phyloP scores from a whole-genome alignment of 2,329 filamentous ascomycete species.

The Dactylellina leptospora region DNA sequence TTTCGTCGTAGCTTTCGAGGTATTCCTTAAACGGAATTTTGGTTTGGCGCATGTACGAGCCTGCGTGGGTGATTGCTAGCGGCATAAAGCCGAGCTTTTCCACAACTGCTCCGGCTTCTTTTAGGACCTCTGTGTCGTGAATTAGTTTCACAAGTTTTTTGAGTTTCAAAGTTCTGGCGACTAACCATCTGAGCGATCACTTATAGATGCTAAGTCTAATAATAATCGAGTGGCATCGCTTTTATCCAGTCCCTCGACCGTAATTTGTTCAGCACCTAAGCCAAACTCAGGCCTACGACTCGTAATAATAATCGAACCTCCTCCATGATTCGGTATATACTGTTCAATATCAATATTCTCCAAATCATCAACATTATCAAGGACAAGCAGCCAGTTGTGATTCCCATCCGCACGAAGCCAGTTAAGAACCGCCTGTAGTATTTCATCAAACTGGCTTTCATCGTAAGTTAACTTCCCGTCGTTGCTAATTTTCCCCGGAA shows the following conservation, averaged over 20 bases:
- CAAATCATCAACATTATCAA: conserved; percentile 23
- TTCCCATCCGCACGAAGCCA: conserved; percentile 1
- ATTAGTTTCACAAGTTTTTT: background rate
- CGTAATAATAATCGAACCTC: conserved; percentile 12
- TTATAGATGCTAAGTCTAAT: background rate
- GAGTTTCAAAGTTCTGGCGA: background rate
- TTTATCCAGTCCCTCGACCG: background rate
- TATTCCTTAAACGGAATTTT: conserved; percentile 5
- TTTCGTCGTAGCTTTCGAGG: background rate
- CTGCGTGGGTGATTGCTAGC: too few relatives aligned
- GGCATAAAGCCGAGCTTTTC: conserved; percentile 46
- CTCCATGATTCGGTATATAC: conserved; percentile 17
- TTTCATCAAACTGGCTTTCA: background rate
- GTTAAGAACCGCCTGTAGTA: background rate
- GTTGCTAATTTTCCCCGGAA: conserved; percentile 2
- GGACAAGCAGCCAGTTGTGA: conserved; percentile 13
- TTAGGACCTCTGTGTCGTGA: background rate
- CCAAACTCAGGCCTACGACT: conserved; percentile 20
- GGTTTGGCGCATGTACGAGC: conserved; percentile 15
- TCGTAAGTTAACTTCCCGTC: background rate
- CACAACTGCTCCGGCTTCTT: conserved; percentile 5
- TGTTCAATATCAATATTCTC: conserved; percentile 16
- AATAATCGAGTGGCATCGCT: conserved; percentile 5
- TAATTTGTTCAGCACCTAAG: background rate
- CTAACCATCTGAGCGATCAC: background rate